These are phyloP conservation scores for Trichosporon sp. DNA, from an alignment of 1,284 basidiomycete genomes.

Conservation along the genomic window DNA sequence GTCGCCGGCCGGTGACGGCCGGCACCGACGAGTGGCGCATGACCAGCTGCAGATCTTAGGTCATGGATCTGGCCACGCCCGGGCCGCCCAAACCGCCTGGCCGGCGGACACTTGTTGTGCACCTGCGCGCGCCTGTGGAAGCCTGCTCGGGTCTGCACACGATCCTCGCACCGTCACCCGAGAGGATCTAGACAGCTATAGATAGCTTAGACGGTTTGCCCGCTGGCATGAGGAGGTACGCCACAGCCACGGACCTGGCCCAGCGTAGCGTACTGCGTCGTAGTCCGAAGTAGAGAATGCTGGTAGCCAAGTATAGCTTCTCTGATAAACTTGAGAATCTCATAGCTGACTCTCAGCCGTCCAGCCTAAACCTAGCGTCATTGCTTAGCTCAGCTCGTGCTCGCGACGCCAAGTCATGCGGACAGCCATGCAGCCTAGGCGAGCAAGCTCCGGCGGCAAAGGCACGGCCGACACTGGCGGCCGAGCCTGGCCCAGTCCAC, in stretches of 20 bases:
- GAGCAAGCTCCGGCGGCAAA: background rate
- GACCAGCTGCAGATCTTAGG: background rate
- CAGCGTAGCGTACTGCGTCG: background rate
- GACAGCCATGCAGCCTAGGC: background rate
- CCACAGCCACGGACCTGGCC: slow-evolving; percentile 7
- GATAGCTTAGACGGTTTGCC: no score
- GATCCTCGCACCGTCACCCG: no score
- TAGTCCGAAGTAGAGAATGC: no score
- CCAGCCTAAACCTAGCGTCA: background rate
- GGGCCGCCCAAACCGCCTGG: background rate
- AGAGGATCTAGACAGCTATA: no score
- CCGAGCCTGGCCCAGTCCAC: background rate
- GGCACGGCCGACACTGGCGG: background rate
- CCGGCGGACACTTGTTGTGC: background rate
- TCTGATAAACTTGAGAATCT: background rate
- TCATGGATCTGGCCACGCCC: slow-evolving; percentile 1
- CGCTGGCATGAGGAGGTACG: no score
- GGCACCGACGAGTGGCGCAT: background rate
- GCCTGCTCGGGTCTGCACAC: no score
- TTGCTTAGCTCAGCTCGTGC: background rate
- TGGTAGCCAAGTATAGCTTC: no score
- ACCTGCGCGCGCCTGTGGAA: background rate
- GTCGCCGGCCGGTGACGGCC: background rate
- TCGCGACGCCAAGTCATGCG: background rate
- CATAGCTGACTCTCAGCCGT: background rate